These are phyloP conservation scores for Alternaria metachromatica DNA, from an alignment of 2,329 filamentous ascomycete genomes.

Conservation along the genomic window DNA sequence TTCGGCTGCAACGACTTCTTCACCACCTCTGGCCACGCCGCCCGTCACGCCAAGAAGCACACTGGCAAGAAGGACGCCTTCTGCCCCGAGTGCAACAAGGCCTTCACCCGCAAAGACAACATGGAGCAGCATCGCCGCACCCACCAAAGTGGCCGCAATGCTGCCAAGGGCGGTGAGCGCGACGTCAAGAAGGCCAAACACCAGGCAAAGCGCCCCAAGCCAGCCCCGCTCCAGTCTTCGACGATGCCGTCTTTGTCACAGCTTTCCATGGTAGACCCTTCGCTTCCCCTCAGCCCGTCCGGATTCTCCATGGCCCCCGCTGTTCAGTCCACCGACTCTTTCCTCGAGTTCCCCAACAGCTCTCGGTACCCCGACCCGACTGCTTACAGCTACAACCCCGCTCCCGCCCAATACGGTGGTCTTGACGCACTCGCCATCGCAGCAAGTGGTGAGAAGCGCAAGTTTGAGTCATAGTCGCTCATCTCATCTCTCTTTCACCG, in stretches of 20 bases:
- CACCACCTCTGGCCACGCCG: constrained; percentile 85
- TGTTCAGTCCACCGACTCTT: constrained; percentile 35
- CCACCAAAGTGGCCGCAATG: constrained; percentile 64
- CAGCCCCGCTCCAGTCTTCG: constrained; percentile 38
- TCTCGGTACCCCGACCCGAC: constrained; percentile 44
- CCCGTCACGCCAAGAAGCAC: constrained; percentile 83
- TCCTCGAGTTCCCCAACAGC: constrained; percentile 30
- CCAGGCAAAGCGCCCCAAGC: constrained; percentile 43
- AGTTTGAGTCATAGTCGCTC: constrained; percentile 33
- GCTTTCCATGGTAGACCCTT: constrained; percentile 38
- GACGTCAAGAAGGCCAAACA: constrained; percentile 48
- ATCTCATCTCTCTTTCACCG: not conserved
- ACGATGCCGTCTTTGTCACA: constrained; percentile 25
- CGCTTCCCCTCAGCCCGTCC: constrained; percentile 37
- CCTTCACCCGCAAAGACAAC: constrained; percentile 82
- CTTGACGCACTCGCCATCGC: constrained; percentile 49
- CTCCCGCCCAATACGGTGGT: constrained; percentile 35
- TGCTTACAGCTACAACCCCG: constrained; percentile 31
- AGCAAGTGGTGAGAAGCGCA: constrained; percentile 47
- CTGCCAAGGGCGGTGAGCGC: constrained; percentile 42
- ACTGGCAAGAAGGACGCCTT: constrained; percentile 79
- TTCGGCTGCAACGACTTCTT: constrained; percentile 80
- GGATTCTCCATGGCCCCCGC: constrained; percentile 37
- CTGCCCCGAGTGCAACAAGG: constrained; percentile 75
- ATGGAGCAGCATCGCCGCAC: constrained; percentile 87